These are phyloP conservation scores for Alternaria angustiovoidea DNA, from an alignment of 2,329 filamentous ascomycete genomes.

Conservation along the genomic window DNA sequence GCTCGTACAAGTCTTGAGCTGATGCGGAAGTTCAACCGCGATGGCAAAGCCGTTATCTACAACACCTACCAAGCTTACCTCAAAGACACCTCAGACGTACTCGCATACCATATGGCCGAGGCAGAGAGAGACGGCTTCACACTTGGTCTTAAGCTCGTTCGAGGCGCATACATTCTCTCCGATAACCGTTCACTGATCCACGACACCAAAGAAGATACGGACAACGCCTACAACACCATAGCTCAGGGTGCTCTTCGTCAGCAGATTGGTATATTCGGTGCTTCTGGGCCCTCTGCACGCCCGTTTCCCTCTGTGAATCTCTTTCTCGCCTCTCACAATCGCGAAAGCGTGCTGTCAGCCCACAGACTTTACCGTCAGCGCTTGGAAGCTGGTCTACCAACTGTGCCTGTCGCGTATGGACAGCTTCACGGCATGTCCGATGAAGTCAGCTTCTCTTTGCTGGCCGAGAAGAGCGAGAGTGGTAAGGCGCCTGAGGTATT, in stretches of 20 bases:
- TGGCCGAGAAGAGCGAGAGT: conserved; percentile 31
- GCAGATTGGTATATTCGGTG: conserved; percentile 35
- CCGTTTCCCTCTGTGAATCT: conserved; percentile 60
- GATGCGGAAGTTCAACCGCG: conserved; percentile 62
- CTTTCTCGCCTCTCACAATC: conserved; percentile 85
- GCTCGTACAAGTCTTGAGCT: conserved; percentile 64
- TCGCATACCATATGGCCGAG: conserved; percentile 56
- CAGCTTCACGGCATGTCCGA: conserved; percentile 97
- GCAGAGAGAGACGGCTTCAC: conserved; percentile 61
- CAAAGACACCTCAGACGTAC: conserved; percentile 54
- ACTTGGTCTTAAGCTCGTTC: conserved; percentile 64
- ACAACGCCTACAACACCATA: conserved; percentile 73
- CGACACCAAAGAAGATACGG: conserved; percentile 63
- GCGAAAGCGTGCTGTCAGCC: conserved; percentile 68
- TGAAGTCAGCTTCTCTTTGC: conserved; percentile 72
- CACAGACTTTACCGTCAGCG: conserved; percentile 57
- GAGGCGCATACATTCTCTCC: conserved; percentile 64
- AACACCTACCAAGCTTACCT: conserved; percentile 68
- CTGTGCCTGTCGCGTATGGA: conserved; percentile 68
- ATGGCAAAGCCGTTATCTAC: conserved; percentile 69
- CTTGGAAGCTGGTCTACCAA: conserved; percentile 48
- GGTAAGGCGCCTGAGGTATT: conserved; percentile 58
- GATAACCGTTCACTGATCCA: conserved; percentile 62
- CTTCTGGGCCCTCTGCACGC: conserved; percentile 14
- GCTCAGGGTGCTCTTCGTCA: conserved; percentile 59